Conservation (phyloP, 2,329 filamentous ascomycete genomes). For the Nemania diffusa region DNA sequence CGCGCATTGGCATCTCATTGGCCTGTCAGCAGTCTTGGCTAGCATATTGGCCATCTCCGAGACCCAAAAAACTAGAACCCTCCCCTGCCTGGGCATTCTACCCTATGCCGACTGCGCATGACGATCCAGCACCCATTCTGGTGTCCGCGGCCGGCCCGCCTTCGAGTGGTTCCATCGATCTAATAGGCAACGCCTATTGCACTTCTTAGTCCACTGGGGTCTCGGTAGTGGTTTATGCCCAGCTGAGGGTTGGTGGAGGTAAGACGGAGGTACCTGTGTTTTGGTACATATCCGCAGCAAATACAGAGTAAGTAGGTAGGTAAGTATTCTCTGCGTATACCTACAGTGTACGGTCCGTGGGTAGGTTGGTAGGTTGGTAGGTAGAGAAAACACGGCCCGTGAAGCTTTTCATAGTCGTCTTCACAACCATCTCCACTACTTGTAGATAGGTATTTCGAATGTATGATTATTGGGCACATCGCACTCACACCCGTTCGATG, state of each 20-base stretch:
- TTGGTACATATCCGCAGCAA: background rate
- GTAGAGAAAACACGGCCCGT: too few species aligned
- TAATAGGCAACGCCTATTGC: slow-evolving; percentile 9
- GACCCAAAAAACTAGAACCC: slow-evolving; percentile 21
- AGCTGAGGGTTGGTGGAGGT: background rate
- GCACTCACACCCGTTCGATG: too few species aligned
- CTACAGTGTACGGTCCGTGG: too few species aligned
- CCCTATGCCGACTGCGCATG: slow-evolving; percentile 4
- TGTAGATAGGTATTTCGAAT: too few species aligned
- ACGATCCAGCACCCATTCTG: slow-evolving; percentile 19
- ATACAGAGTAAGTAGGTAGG: too few species aligned
- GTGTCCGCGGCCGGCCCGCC: slow-evolving; percentile 18
- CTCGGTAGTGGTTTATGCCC: background rate
- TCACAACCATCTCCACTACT: too few species aligned
- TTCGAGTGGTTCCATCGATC: background rate
- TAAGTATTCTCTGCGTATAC: background rate
- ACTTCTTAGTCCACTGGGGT: slow-evolving; percentile 10
- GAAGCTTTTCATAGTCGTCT: too few species aligned
- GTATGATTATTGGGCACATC: too few species aligned
- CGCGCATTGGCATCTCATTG: background rate
- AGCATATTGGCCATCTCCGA: slow-evolving; percentile 6
- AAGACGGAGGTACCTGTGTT: background rate
- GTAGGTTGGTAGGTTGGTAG: too few species aligned
- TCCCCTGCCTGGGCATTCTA: background rate
- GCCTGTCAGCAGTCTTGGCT: slow-evolving; percentile 5